Evolutionary conservation across 192 early-diverging fungal genomes (phyloP).

Genomic region (Umbelopsis ramanniana): DNA sequence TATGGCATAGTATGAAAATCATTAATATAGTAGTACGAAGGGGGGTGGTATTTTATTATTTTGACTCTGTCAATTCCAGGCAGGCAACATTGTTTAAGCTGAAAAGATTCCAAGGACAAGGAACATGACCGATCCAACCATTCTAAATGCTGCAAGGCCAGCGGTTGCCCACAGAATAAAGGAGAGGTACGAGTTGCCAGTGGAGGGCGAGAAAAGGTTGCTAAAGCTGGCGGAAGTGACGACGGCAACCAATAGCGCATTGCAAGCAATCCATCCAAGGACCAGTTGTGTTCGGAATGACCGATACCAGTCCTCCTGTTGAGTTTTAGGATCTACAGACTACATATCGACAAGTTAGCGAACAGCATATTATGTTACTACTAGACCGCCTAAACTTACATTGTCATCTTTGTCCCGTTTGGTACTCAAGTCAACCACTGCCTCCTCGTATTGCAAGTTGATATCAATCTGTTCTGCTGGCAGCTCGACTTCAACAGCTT

Average conservation of each 20-base stretch:
- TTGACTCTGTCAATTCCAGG: not conserved
- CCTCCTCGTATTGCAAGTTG: conserved; percentile 79
- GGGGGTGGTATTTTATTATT: not conserved
- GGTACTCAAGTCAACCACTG: conserved; percentile 58
- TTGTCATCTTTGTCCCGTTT: conserved; percentile 24
- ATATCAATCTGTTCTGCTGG: conserved; percentile 76
- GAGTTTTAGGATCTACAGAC: conserved; percentile 63
- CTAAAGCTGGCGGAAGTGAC: conserved; percentile 65
- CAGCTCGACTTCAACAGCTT: conserved; percentile 71
- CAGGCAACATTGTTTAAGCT: not conserved
- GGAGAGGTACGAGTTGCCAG: conserved; percentile 64
- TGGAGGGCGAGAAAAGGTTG: conserved; percentile 34
- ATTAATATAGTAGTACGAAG: too few relatives aligned
- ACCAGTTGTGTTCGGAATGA: conserved; percentile 86
- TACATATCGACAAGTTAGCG: conserved; percentile 26
- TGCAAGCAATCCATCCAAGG: conserved; percentile 83
- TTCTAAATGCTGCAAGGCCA: conserved; percentile 71
- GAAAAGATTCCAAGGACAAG: conserved; percentile 58
- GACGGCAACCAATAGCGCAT: conserved; percentile 71
- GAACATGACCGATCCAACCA: conserved; percentile 73
- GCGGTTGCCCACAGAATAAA: conserved; percentile 89
- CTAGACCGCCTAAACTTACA: conserved; percentile 25
- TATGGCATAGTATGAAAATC: too few relatives aligned
- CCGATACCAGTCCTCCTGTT: conserved; percentile 87
- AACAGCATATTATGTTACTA: not conserved